Evolutionary conservation across 2,329 filamentous ascomycete genomes (phyloP), one percentile per base, ranked within the genome.

Genomic region (Diaporthe sp.): DNA sequence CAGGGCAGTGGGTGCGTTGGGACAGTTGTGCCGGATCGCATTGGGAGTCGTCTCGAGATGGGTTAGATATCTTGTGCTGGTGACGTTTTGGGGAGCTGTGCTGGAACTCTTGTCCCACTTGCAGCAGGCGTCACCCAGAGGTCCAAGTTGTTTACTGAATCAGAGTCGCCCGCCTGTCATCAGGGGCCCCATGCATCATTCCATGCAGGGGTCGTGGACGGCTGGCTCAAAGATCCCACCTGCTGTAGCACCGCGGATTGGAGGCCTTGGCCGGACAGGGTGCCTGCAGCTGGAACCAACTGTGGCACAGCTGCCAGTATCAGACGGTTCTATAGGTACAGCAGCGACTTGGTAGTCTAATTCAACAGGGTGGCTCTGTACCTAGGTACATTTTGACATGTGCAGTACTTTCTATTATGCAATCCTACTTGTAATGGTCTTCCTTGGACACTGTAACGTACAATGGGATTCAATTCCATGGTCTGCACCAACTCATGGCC

Each of bases 71-170:
- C 55, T 54, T 52, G 69, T 38, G 42, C 47, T 40, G 57, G 69
- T 60, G 69, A 64, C 60, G 57, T 72, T 64, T 64, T 45, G 47
- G 57, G 70, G 50, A 64, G 47, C 70, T 64, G 70, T 58, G 70
- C 70, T 35, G 28, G 28, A 55, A 70, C 50, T 64, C 70, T 45
- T 45, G 57, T 64, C 47, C 70, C 70, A 71, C 68, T 52, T 50
- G 28, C 47, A 72, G 45, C 70, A 72, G 42, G 70, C 70, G 70
- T 64, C 70, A 64, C 57, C 28, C 58, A 42, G 70, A 72, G 70
- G 47, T 64, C 70, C 70, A 64, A 72, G 70, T 72, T 64, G 57
- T 72, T 54, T 72, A 61, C 60, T 72, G 69, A 61, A 58, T 50
- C 69, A 71, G 57, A 64, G 57, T 55, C 50, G 55, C 70, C 45